Evolutionary conservation across 768 basidiomycete genomes (phyloP).

Genomic region (Lactarius trivialis): DNA sequence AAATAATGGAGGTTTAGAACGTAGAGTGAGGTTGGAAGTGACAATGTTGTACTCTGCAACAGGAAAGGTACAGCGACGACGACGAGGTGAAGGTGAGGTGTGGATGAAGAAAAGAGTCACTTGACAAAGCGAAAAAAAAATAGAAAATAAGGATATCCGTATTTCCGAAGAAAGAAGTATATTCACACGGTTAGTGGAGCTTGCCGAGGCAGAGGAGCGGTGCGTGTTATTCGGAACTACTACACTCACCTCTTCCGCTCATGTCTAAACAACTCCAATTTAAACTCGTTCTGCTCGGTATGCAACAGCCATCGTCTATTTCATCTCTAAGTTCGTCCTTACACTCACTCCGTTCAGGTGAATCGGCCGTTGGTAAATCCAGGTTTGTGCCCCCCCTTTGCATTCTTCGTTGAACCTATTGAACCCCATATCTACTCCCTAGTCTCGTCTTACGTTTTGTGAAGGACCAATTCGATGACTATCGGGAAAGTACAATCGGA

Average conservation of each 20-base stretch:
- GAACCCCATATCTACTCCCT: conserved; percentile 27
- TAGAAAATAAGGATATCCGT: background rate
- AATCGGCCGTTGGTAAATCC: conserved; percentile 97
- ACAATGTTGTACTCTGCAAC: conserved; percentile 22
- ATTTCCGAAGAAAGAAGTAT: background rate
- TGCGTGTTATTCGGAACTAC: background rate
- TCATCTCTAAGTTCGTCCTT: background rate
- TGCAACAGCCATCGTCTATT: conserved; percentile 24
- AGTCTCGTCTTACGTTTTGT: conserved; percentile 95
- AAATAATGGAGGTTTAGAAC: conserved; percentile 2
- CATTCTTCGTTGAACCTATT: conserved; percentile 23
- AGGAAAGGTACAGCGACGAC: conserved; percentile 13
- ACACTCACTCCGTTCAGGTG: conserved; percentile 47
- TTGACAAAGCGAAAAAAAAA: conserved; percentile 4
- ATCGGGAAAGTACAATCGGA: conserved; percentile 91
- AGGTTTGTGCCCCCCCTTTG: conserved; percentile 44
- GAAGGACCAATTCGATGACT: conserved; percentile 93
- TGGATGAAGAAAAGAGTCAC: conserved; percentile 3
- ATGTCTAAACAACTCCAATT: conserved; percentile 95
- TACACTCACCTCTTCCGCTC: conserved; percentile 28
- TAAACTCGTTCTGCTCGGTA: conserved; percentile 94
- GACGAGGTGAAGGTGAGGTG: conserved; percentile 15
- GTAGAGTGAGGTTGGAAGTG: background rate
- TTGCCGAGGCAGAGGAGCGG: background rate
- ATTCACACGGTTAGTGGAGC: background rate